Evolutionary conservation across 306 rosid species (phyloP).

Genomic region (Begonia masoniana): DNA sequence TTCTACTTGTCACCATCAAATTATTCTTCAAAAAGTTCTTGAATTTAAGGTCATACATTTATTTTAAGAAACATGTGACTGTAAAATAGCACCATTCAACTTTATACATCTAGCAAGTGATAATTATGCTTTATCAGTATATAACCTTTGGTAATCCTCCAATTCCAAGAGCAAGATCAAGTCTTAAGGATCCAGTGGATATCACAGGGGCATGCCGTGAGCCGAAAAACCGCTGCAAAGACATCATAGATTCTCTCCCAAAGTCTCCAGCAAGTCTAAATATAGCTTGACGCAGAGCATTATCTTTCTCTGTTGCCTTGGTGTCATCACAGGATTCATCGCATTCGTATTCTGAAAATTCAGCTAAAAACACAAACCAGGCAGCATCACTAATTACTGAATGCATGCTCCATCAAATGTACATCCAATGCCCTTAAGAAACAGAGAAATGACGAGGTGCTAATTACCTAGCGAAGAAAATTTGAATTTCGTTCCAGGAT

Average conservation of each 20-base stretch:
- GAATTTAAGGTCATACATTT: too few species aligned
- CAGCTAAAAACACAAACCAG: conserved; percentile 17
- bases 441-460: conserved; percentile 4
- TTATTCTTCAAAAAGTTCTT: too few species aligned
- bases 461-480: conserved; percentile 39
- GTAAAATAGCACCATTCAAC: too few species aligned
- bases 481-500: conserved; percentile 18
- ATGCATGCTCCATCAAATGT: neutral
- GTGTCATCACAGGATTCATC: conserved; percentile 38
- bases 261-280: conserved; percentile 54
- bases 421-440: neutral
- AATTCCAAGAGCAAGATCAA: conserved; percentile 72
- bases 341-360: conserved; percentile 40
- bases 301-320: conserved; percentile 44
- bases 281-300: conserved; percentile 49
- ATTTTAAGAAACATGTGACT: too few species aligned
- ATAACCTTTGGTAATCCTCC: conserved; percentile 83
- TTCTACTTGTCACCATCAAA: too few species aligned
- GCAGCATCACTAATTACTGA: neutral
- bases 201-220: conserved; percentile 40
- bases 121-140: neutral
- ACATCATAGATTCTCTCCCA: conserved; percentile 49
- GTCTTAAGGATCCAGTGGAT: conserved; percentile 73
- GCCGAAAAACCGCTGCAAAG: conserved; percentile 40
- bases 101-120: too few species aligned